Evolutionary conservation across 352 stramenopile genomes (phyloP), one percentile per base, ranked within the genome.

Genomic region (Pythium vanterpoolii): DNA sequence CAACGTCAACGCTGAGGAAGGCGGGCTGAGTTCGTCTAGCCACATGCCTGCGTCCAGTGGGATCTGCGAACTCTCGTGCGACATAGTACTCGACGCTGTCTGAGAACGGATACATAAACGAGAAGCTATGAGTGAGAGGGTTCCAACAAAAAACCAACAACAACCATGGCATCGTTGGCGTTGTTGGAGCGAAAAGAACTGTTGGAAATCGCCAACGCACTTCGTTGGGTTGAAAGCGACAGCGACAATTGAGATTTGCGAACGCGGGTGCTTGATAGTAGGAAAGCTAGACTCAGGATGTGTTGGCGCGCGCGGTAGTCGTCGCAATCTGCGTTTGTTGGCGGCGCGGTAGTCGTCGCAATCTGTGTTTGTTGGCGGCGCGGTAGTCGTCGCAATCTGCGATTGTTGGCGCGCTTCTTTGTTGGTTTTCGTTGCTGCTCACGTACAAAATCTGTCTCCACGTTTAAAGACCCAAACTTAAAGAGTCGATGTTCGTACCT

Each of bases 381-480:
- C 34, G 34, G 18, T 42, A 18, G 34, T 11, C 30, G 40, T 6
- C 24, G 28, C 27, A 30, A 21, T 21, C 24, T 26, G 16, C 45
- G 27, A 27, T 40, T 39, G 14, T 39, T 52, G 16, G 28, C 23
- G 21, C 21, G 4, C 18, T 18, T 38, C 4, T 21, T 57, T 7
- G 34, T 14, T 38, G 4, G 18, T 38, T 24, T 27, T 47, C 21
- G 47, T 36, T n/a, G 14, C 23, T 18, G n/a, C 45, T 62, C 55
- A 31, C 55, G 45, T 33, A 33, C 44, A 61, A 61, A 13, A 54
- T 18, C 13, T 23, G 42, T 27, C 24, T 49, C 31, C 34, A 18
- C 28, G 45, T 63, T 63, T 46, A 63, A 63, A 63, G 38, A 43
- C 46, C 58, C 58, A 65, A 53, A 58, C 40, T 66, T 55, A 28